Conservation (phyloP, 2,329 filamentous ascomycete genomes). For the Arthrobotrys sinensis region DNA sequence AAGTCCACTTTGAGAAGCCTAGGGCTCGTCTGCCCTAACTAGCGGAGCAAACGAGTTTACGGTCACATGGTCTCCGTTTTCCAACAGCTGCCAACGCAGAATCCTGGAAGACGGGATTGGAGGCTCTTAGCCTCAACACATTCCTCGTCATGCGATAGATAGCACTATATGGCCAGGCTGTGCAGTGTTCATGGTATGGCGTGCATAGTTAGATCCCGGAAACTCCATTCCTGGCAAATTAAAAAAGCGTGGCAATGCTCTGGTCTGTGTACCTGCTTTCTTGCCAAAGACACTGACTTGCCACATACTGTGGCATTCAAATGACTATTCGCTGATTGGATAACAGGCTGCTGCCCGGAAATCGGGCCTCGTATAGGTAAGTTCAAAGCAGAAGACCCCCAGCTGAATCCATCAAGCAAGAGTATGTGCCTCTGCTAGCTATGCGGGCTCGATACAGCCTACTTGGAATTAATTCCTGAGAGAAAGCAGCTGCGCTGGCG, state of each 20-base stretch:
- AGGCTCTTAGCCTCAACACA: slow-evolving; percentile 43
- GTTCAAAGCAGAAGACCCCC: neutral
- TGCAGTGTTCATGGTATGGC: slow-evolving; percentile 14
- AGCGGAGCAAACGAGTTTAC: slow-evolving; percentile 19
- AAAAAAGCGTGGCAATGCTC: slow-evolving; percentile 18
- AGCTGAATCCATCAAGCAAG: slow-evolving; percentile 1
- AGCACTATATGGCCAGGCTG: neutral
- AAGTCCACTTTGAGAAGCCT: slow-evolving; percentile 27
- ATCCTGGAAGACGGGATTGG: neutral
- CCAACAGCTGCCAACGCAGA: slow-evolving; percentile 46
- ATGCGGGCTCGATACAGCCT: slow-evolving; percentile 5
- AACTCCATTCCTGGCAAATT: slow-evolving; percentile 40
- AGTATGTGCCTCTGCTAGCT: neutral
- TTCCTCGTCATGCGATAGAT: slow-evolving; percentile 25
- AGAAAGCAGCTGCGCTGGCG: slow-evolving; percentile 19
- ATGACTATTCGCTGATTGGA: slow-evolving; percentile 8
- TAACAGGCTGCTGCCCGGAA: neutral
- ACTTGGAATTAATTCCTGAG: neutral
- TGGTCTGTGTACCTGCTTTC: slow-evolving; percentile 38
- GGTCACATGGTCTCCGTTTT: slow-evolving; percentile 41
- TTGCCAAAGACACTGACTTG: slow-evolving; percentile 20
- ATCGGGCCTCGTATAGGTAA: neutral
- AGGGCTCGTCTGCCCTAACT: slow-evolving; percentile 54
- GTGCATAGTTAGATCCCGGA: slow-evolving; percentile 20
- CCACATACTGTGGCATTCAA: slow-evolving; percentile 29